phyloP scores from a whole-genome alignment of 306 rosid species.

The Vachellia pachyceras region DNA sequence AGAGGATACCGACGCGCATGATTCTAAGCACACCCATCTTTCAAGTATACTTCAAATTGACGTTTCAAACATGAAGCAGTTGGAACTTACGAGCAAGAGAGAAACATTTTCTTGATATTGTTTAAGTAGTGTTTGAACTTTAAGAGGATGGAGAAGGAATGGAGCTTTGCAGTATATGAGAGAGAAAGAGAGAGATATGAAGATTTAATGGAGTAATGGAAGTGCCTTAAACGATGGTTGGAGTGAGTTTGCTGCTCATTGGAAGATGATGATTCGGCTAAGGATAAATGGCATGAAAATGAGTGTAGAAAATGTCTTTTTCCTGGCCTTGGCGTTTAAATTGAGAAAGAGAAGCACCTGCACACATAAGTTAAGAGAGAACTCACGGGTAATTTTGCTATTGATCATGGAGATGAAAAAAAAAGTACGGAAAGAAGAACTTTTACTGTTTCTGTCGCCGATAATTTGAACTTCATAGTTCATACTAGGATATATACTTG shows the following conservation, averaged over 20 bases:
- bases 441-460: constrained; percentile 4
- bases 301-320: constrained; percentile 42
- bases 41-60: constrained; percentile 17
- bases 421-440: neutral
- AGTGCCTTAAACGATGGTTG: constrained; percentile 42
- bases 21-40: constrained; percentile 59
- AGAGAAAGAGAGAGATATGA: constrained; percentile 33
- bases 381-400: constrained; percentile 32
- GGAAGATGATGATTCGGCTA: constrained; percentile 54
- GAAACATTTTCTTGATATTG: constrained; percentile 43
- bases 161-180: constrained; percentile 36
- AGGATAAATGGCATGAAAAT: constrained; percentile 52
- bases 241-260: constrained; percentile 46
- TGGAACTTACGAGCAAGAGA: constrained; percentile 34
- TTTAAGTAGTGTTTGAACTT: constrained; percentile 24
- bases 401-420: neutral
- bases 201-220: constrained; percentile 30
- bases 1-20: constrained; percentile 43
- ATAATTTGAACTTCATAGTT: constrained; percentile 9
- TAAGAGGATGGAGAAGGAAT: constrained; percentile 34
- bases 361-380: neutral
- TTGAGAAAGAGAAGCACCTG: constrained; percentile 36
- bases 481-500: neutral
- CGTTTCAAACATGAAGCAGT: constrained; percentile 8
- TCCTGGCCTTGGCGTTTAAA: constrained; percentile 39